These are phyloP conservation scores for Lactifluus echinatus DNA, from an alignment of 768 basidiomycete genomes.

Conservation along the genomic window DNA sequence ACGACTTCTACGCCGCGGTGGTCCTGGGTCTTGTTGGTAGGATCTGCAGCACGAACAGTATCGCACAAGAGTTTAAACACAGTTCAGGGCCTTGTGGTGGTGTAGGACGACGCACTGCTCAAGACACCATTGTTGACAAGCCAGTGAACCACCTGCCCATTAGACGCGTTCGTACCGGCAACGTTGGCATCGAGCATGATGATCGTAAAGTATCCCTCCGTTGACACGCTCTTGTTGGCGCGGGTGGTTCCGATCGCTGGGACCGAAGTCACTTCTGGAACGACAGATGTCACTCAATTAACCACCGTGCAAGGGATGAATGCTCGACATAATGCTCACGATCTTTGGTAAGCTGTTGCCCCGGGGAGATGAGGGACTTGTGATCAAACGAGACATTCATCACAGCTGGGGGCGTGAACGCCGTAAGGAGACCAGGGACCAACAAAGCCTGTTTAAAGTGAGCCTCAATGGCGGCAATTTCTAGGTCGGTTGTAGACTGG, in stretches of 20 bases:
- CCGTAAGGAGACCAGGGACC: conserved; percentile 50
- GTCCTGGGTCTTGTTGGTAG: conserved; percentile 31
- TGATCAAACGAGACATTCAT: conserved; percentile 46
- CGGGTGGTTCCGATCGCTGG: conserved; percentile 48
- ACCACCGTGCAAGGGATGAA: not conserved
- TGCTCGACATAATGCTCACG: conserved; percentile 35
- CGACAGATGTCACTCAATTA: not conserved
- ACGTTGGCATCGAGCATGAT: conserved; percentile 69
- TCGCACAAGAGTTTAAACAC: no score
- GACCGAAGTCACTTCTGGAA: conserved; percentile 44
- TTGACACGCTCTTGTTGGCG: conserved; percentile 37
- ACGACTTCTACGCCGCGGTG: conserved; percentile 45
- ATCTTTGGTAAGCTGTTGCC: conserved; percentile 47
- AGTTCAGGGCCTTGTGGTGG: no score
- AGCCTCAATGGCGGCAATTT: conserved; percentile 54
- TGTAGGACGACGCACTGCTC: conserved; percentile 29
- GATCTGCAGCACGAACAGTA: no score
- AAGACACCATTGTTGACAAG: conserved; percentile 59
- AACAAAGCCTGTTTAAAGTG: conserved; percentile 55
- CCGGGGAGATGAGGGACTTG: conserved; percentile 47
- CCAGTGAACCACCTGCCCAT: conserved; percentile 72
- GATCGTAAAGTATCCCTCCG: conserved; percentile 52
- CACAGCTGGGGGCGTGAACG: conserved; percentile 53
- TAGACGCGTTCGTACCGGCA: conserved; percentile 49
- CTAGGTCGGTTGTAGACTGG: conserved; percentile 33